Percentiles rank a stretch among this genome's conserved stretches.
Evolutionary conservation across 2,329 filamentous ascomycete genomes (phyloP).

Genomic region (Alternaria sp.): DNA sequence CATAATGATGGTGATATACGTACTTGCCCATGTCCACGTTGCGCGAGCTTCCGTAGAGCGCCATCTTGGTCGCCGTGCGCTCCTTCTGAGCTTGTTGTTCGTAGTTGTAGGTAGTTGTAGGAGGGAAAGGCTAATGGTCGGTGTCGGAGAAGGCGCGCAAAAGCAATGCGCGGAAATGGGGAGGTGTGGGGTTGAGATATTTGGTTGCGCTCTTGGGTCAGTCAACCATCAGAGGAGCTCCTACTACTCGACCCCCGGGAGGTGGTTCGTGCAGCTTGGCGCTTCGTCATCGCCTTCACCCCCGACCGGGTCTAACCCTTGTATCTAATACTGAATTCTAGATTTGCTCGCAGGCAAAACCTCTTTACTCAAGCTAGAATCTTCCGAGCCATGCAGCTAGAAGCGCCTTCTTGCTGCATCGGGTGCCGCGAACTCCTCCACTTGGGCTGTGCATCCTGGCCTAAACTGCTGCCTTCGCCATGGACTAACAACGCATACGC

Average conservation of each 20-base stretch:
- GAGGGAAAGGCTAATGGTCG: neutral
- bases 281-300: constrained; percentile 38
- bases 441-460: constrained; percentile 1
- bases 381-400: constrained; percentile 4
- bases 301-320: constrained; percentile 4
- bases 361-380: neutral
- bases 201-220: constrained; percentile 8
- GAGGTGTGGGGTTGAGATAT: constrained; percentile 4
- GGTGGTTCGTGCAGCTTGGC: constrained; percentile 27
- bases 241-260: constrained; percentile 20
- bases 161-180: constrained; percentile 9
- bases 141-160: constrained; percentile 14
- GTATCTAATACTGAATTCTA: neutral
- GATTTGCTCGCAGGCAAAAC: neutral
- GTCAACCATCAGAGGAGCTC: constrained; percentile 23
- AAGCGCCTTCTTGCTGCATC: neutral
- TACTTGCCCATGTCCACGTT: constrained; percentile 69
- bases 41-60: constrained; percentile 54
- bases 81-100: constrained; percentile 14
- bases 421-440: constrained; percentile 1
- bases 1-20: constrained; percentile 23
- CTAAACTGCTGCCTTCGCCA: constrained; percentile 26
- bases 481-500: constrained; percentile 40
- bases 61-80: constrained; percentile 37
- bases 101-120: constrained; percentile 12